Base-by-base conservation (phyloP, 2,329 filamentous ascomycete species). In the Xylariaceae sp. region DNA sequence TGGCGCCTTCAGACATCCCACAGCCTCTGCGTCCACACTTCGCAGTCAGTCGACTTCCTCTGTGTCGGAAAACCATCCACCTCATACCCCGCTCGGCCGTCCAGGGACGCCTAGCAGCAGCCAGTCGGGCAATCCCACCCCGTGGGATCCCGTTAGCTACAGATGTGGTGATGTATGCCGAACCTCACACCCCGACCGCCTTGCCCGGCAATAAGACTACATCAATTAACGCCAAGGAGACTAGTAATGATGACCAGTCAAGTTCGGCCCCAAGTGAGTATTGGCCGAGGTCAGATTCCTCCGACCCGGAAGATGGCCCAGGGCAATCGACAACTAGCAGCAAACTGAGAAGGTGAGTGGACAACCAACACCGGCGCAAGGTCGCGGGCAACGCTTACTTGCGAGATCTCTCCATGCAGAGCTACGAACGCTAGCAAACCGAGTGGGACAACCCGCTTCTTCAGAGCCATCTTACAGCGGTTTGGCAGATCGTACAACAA, bases 401-500 rank as follows among this genome's bases (percentile, higher is more conserved):
- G 19, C 22, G 22, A 26, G 22, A 26, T 26, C 22, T 18, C 12
- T 7, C 18, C 11, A 22, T 13, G 26, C 31, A 46, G 46, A 19
- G 16, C 47, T 12, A 22, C 22, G 22, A 26, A 6, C 22, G 22
- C 6, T 26, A 26, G 15, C 37, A 32, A 32, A 29, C 17, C 16
- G n/a, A 33, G 28, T 31, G 17, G 28, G n/a, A 41, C 45, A 4
- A 16, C 41, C 9, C 38, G 41, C 18, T 55, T 50, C 41, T 41
- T 56, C 16, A 49, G 37, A 6, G 43, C 49, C 17, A 49, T 55
- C 16, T 26, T 54, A 2, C 42, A 50, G 18, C 52, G 41, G 19
- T 51, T 56, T 13, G 54, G 48, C 39, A 51, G 51, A 32, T 42
- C 48, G 17, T 52, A 52, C 28, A 45, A 54, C 31, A 52, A 42